These are phyloP conservation scores for Suillus placidus DNA, from an alignment of 768 basidiomycete genomes.

Conservation along the genomic window DNA sequence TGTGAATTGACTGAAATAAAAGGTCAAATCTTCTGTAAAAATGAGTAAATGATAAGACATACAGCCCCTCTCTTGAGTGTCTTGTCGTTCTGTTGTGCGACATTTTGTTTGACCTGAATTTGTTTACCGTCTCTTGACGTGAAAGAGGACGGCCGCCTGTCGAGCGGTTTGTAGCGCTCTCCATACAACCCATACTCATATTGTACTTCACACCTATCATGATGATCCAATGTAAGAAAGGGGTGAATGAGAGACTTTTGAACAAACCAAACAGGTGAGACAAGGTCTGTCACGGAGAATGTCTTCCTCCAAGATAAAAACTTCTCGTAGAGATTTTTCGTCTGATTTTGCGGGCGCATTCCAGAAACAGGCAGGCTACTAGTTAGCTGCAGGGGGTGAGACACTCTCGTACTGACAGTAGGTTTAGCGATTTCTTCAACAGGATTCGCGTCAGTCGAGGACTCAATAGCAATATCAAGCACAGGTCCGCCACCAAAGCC, in stretches of 20 bases:
- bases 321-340: constrained; percentile 39
- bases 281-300: constrained; percentile 66
- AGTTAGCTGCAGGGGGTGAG: no score
- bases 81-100: constrained; percentile 58
- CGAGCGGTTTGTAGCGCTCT: constrained; percentile 49
- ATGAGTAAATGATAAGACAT: constrained; percentile 16
- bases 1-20: constrained; percentile 64
- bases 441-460: constrained; percentile 22
- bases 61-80: constrained; percentile 59
- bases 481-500: constrained; percentile 31
- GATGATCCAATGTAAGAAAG: constrained; percentile 9
- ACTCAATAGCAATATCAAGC: constrained; percentile 37
- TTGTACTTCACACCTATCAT: constrained; percentile 75
- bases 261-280: constrained; percentile 59
- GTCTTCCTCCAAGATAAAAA: constrained; percentile 47
- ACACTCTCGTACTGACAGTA: not conserved
- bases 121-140: constrained; percentile 57
- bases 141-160: constrained; percentile 58
- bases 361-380: no score
- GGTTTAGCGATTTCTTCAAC: not conserved
- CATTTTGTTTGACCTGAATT: constrained; percentile 53
- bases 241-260: not conserved
- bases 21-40: not conserved
- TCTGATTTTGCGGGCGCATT: not conserved
- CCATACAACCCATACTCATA: constrained; percentile 76